A percentile compares a stretch with the other conserved stretches of the same genome.
These are phyloP conservation scores for Balansia obtecta DNA, from an alignment of 2,329 filamentous ascomycete species.

Conservation along the genomic window DNA sequence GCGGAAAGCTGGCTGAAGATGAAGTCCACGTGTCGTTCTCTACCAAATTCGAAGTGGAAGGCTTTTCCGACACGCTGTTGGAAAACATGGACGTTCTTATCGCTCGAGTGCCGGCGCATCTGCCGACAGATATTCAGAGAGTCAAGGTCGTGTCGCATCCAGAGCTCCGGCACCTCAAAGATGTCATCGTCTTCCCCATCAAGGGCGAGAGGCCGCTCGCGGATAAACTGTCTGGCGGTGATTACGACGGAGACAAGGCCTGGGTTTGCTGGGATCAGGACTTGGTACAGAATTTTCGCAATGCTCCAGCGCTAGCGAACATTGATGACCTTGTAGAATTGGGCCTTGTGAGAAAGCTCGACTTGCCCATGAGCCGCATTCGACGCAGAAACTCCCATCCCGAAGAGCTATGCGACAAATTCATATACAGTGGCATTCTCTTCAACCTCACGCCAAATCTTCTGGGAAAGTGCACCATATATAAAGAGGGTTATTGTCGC, in stretches of 20 bases:
- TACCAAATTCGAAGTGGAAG: constrained; percentile 43
- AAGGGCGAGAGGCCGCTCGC: constrained; percentile 52
- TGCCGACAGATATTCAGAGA: constrained; percentile 60
- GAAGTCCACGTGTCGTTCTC: constrained; percentile 61
- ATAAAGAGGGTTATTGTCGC: constrained; percentile 53
- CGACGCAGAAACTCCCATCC: neutral
- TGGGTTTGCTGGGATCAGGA: constrained; percentile 64
- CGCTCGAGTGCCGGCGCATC: constrained; percentile 56
- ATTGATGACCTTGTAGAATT: constrained; percentile 34
- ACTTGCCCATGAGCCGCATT: neutral
- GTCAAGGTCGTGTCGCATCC: constrained; percentile 46
- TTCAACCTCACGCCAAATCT: constrained; percentile 46
- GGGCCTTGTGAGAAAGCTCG: constrained; percentile 9
- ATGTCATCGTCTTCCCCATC: constrained; percentile 67
- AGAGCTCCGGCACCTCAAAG: constrained; percentile 54
- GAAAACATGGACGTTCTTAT: constrained; percentile 51
- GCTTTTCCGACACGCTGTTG: constrained; percentile 40
- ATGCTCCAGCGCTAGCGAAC: constrained; percentile 26
- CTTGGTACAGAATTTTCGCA: constrained; percentile 55
- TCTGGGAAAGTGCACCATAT: constrained; percentile 52
- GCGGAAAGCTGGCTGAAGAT: constrained; percentile 43
- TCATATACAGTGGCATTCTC: constrained; percentile 39
- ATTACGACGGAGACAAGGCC: constrained; percentile 70
- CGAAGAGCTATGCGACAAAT: constrained; percentile 21
- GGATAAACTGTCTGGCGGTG: constrained; percentile 61